These are phyloP conservation scores for Suillus ampliporus DNA, from an alignment of 768 basidiomycete genomes.

Conservation along the genomic window DNA sequence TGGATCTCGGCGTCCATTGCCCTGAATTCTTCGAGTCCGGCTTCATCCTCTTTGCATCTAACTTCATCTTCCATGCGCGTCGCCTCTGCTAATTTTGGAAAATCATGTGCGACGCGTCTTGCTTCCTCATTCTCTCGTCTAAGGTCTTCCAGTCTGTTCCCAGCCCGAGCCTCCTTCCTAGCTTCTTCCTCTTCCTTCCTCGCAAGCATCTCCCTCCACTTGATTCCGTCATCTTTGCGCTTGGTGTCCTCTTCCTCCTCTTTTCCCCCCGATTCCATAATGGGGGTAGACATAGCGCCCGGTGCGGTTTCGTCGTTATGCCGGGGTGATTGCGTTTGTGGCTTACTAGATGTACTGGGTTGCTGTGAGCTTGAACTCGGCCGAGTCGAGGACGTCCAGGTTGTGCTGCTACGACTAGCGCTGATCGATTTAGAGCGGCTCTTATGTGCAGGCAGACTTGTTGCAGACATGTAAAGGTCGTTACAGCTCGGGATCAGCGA, in stretches of 20 bases:
- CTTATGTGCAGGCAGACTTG: constrained; percentile 37
- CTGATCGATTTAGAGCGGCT: constrained; percentile 34
- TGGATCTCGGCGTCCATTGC: constrained; percentile 23
- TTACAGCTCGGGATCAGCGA: constrained; percentile 36
- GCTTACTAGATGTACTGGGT: constrained; percentile 29
- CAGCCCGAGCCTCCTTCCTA: constrained; percentile 19
- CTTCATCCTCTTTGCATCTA: constrained; percentile 22
- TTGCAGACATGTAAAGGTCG: constrained; percentile 37
- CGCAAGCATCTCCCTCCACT: constrained; percentile 35
- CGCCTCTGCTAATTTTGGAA: constrained; percentile 31
- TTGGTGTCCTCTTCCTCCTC: constrained; percentile 25
- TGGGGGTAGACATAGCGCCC: too few relatives aligned
- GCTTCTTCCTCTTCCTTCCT: constrained; percentile 32
- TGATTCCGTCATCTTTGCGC: constrained; percentile 26
- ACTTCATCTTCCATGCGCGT: constrained; percentile 27
- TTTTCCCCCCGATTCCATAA: not conserved
- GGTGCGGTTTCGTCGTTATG: not conserved
- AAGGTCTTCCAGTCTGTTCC: constrained; percentile 18
- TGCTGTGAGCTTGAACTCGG: constrained; percentile 30
- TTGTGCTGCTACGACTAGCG: constrained; percentile 30
- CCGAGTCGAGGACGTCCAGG: constrained; percentile 36
- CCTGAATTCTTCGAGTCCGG: not conserved
- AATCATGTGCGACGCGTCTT: constrained; percentile 16
- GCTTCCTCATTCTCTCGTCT: constrained; percentile 26
- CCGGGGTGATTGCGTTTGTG: constrained; percentile 28